A percentile compares a stretch with the other conserved stretches of the same genome.
These are phyloP conservation scores for Panaeolus cyanescens DNA, from an alignment of 768 basidiomycete species.

Conservation along the genomic window DNA sequence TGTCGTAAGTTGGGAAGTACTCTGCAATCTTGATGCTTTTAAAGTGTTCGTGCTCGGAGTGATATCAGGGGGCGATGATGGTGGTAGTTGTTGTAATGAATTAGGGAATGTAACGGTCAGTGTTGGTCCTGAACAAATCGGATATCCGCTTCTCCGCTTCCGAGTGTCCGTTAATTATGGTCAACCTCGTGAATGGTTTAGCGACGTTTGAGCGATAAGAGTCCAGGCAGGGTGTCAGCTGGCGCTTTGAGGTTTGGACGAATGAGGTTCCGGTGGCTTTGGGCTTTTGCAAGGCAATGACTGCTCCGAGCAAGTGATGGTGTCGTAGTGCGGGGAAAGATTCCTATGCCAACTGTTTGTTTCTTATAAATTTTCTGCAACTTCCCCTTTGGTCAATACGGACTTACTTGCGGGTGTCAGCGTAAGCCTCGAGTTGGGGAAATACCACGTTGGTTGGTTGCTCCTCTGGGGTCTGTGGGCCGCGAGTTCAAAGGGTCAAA, in stretches of 20 bases:
- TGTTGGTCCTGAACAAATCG: background rate
- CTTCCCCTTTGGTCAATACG: constrained; percentile 2
- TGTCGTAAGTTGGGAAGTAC: background rate
- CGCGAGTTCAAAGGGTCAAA: background rate
- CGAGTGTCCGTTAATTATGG: background rate
- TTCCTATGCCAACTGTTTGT: background rate
- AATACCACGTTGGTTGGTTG: background rate
- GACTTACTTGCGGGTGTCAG: background rate
- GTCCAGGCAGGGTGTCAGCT: background rate
- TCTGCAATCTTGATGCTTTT: background rate
- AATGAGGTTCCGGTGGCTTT: background rate
- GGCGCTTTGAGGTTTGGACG: background rate
- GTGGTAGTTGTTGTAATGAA: background rate
- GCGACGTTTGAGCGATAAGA: background rate
- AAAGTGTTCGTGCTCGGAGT: background rate
- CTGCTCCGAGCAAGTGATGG: background rate
- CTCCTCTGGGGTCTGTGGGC: background rate
- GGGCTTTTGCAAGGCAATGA: background rate
- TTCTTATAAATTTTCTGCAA: background rate
- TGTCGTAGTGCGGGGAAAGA: background rate
- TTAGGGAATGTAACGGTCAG: background rate
- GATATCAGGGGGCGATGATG: background rate
- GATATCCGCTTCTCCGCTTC: background rate
- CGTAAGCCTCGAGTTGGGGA: too few relatives aligned
- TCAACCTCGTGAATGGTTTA: background rate